A percentile compares a stretch with the other conserved stretches of the same genome.
Conservation (phyloP, 768 basidiomycete species). For the Mycena vitilis region DNA sequence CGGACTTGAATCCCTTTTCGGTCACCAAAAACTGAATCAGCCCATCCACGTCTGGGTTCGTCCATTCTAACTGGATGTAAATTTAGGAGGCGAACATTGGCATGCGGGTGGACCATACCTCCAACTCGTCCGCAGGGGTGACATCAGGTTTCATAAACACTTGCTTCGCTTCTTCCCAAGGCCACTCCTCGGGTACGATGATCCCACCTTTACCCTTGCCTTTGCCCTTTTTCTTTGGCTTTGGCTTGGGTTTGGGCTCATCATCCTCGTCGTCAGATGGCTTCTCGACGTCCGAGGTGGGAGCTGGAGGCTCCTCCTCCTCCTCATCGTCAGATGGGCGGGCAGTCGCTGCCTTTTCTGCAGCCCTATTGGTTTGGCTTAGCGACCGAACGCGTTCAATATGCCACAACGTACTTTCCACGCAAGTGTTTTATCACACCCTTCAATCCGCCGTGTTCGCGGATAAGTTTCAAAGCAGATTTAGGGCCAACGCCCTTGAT, state of each 20-base stretch:
- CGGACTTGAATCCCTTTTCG: conserved; percentile 98
- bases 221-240: conserved; percentile 58
- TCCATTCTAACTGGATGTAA: conserved; percentile 86
- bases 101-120: conserved; percentile 61
- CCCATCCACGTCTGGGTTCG: conserved; percentile 90
- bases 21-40: conserved; percentile 92
- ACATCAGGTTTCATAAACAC: conserved; percentile 94
- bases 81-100: neutral
- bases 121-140: conserved; percentile 83
- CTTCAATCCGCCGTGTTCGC: conserved; percentile 81
- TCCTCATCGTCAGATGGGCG: conserved; percentile 43
- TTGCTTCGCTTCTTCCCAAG: conserved; percentile 94
- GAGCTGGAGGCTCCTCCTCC: conserved; percentile 52
- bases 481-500: conserved; percentile 97
- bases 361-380: conserved; percentile 55
- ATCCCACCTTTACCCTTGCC: conserved; percentile 83
- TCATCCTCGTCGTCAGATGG: conserved; percentile 49
- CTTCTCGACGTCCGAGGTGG: conserved; percentile 59
- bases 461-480: conserved; percentile 90
- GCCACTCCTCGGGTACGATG: conserved; percentile 93
- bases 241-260: conserved; percentile 44
- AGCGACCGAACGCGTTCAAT: neutral
- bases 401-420: conserved; percentile 67
- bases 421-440: conserved; percentile 82
- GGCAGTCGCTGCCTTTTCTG: conserved; percentile 53